Percentiles rank a stretch among this genome's conserved stretches.
These are phyloP conservation scores for Coleophoma eucalyptorum DNA, from an alignment of 2,329 filamentous ascomycete genomes.

Conservation along the genomic window DNA sequence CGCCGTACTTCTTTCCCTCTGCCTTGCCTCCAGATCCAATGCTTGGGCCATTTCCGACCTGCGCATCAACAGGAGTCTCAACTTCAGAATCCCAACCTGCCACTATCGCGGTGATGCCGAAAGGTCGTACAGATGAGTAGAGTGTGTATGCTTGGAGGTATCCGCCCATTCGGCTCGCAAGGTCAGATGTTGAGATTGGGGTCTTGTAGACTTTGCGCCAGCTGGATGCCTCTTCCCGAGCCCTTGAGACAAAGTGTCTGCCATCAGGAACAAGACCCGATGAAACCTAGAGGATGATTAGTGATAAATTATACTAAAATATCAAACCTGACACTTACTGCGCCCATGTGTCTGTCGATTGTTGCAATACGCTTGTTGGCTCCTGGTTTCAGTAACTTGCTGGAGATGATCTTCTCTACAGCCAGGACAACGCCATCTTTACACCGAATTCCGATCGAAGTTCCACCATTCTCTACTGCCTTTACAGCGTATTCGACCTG, in stretches of 20 bases:
- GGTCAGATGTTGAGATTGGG: conserved; percentile 82
- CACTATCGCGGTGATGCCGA: conserved; percentile 92
- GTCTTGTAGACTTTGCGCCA: conserved; percentile 95
- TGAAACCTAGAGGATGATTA: conserved; percentile 64
- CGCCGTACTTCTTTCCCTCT: conserved; percentile 72
- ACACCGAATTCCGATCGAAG: conserved; percentile 92
- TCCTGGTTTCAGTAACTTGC: conserved; percentile 90
- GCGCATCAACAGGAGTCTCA: conserved; percentile 81
- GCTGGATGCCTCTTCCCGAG: conserved; percentile 85
- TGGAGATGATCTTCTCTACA: conserved; percentile 92
- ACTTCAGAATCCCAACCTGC: conserved; percentile 90
- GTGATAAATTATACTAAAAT: background rate
- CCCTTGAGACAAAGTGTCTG: conserved; percentile 89
- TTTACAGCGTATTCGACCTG: conserved; percentile 99
- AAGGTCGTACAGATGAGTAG: conserved; percentile 93
- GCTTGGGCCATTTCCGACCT: conserved; percentile 78
- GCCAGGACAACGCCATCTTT: conserved; percentile 96
- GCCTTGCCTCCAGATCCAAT: conserved; percentile 82
- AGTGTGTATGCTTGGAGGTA: conserved; percentile 98
- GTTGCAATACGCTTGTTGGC: conserved; percentile 98
- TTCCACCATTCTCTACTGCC: conserved; percentile 97
- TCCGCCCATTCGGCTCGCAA: conserved; percentile 89
- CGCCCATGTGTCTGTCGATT: conserved; percentile 88
- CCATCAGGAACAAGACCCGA: conserved; percentile 94
- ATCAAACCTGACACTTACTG: conserved; percentile 54